Evolutionary conservation across 495 filamentous ascomycete genomes (phyloP).

Genomic region (Bathelium albidoporum): DNA sequence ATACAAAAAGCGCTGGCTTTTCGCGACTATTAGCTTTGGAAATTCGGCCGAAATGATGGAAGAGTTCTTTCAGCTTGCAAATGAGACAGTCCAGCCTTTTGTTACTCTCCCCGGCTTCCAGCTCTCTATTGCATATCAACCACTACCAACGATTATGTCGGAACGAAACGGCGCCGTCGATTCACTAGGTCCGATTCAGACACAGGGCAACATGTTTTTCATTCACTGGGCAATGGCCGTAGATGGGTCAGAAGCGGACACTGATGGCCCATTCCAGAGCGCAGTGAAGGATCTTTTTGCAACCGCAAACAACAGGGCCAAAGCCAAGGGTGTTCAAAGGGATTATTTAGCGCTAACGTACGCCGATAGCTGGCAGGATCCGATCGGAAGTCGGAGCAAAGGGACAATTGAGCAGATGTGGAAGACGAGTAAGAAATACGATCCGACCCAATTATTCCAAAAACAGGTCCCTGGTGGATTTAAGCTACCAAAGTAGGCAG

Average conservation of each 20-base stretch:
- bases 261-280: neutral
- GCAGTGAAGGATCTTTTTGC: slow-evolving; percentile 9
- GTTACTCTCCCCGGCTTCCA: neutral
- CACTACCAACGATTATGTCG: slow-evolving; percentile 9
- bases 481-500: slow-evolving; percentile 18
- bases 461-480: slow-evolving; percentile 28
- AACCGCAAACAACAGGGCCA: slow-evolving; percentile 31
- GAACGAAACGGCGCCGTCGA: slow-evolving; percentile 7
- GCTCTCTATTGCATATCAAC: slow-evolving; percentile 10
- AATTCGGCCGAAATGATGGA: slow-evolving; percentile 5
- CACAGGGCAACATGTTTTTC: slow-evolving; percentile 15
- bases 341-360: slow-evolving; percentile 51
- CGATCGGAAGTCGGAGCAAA: slow-evolving; percentile 28
- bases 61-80: slow-evolving; percentile 10
- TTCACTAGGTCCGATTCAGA: slow-evolving; percentile 13
- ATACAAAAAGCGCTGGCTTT: slow-evolving; percentile 11
- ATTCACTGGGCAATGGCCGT: slow-evolving; percentile 9
- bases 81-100: slow-evolving; percentile 5
- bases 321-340: slow-evolving; percentile 33
- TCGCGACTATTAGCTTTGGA: slow-evolving; percentile 9
- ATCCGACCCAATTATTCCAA: slow-evolving; percentile 31
- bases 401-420: slow-evolving; percentile 17
- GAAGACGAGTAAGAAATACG: slow-evolving; percentile 27
- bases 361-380: slow-evolving; percentile 27
- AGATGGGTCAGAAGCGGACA: neutral